phyloP scores from a whole-genome alignment of 1,284 basidiomycete genomes.

The Trichosporon asahii region DNA sequence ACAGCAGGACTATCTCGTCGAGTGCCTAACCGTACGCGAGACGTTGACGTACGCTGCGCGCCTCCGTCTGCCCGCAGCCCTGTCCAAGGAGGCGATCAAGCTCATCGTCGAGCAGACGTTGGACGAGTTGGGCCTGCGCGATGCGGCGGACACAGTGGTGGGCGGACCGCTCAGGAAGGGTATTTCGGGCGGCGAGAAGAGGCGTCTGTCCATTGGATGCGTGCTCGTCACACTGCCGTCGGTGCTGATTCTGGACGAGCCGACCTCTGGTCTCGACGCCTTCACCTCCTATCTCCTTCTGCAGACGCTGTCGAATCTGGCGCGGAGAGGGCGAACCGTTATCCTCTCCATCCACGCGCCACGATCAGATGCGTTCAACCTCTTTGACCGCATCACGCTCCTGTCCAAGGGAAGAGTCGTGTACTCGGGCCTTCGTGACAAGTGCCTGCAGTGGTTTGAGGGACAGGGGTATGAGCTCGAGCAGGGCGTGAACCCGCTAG shows the following conservation, averaged over 20 bases:
- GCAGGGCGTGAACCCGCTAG: conserved; percentile 49
- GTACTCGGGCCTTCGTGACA: conserved; percentile 51
- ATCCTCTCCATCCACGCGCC: conserved; percentile 58
- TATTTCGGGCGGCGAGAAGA: conserved; percentile 81
- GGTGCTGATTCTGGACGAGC: conserved; percentile 68
- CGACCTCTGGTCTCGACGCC: conserved; percentile 53
- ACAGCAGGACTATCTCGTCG: conserved; percentile 50
- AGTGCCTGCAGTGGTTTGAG: conserved; percentile 53
- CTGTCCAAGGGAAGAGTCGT: conserved; percentile 56
- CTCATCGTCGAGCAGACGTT: conserved; percentile 58
- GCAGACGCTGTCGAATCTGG: conserved; percentile 55
- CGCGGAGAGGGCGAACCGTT: conserved; percentile 55
- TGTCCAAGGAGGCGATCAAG: conserved; percentile 42
- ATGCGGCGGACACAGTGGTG: conserved; percentile 56
- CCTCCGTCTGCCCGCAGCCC: conserved; percentile 54
- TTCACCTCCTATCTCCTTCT: conserved; percentile 57
- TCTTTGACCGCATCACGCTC: conserved; percentile 56
- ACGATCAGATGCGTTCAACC: conserved; percentile 56
- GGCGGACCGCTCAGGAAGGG: conserved; percentile 57
- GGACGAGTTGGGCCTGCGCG: conserved; percentile 57
- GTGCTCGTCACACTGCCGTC: conserved; percentile 76
- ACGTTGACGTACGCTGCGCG: conserved; percentile 56
- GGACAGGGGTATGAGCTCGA: conserved; percentile 44
- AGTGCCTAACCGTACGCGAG: conserved; percentile 56
- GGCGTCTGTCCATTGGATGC: conserved; percentile 74